Evolutionary conservation across 2,329 filamentous ascomycete species (phyloP).

Genomic region (Cercospora brassicicola): DNA sequence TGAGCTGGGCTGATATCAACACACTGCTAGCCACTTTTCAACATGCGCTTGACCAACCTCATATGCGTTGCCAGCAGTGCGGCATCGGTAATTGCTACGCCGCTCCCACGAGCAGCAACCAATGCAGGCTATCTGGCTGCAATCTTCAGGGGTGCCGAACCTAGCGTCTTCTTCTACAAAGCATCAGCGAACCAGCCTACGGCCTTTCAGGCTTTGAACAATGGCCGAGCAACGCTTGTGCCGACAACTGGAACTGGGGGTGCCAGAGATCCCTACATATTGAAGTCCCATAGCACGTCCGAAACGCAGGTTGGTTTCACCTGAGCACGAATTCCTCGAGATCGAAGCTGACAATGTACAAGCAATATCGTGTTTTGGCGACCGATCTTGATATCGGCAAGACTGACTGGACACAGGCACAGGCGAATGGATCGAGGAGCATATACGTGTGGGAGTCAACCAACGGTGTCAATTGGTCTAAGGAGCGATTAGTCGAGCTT

Average conservation of each 20-base stretch:
- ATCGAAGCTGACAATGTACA: not conserved
- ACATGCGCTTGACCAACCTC: not conserved
- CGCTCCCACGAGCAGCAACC: not conserved
- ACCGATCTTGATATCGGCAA: not conserved
- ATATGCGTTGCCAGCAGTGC: not conserved
- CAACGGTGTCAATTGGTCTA: not conserved
- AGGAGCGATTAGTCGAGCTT: not conserved
- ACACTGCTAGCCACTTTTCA: not conserved
- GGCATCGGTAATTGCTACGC: not conserved
- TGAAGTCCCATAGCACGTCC: constrained; percentile 2
- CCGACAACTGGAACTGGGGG: not conserved
- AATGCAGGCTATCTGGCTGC: constrained; percentile 1
- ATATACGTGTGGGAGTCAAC: not conserved
- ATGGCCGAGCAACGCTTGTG: not conserved
- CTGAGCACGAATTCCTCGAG: not conserved
- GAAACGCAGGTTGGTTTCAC: not conserved
- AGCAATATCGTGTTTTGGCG: not conserved
- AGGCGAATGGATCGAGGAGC: not conserved
- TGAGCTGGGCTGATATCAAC: not conserved
- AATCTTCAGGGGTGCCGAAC: not conserved
- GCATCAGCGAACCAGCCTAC: not conserved
- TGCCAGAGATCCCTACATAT: not conserved
- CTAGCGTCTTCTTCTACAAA: constrained; percentile 7
- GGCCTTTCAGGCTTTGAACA: not conserved
- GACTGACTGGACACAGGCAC: not conserved